Evolutionary conservation across 495 filamentous ascomycete species (phyloP).

Genomic region (Penicillium mononematosum): DNA sequence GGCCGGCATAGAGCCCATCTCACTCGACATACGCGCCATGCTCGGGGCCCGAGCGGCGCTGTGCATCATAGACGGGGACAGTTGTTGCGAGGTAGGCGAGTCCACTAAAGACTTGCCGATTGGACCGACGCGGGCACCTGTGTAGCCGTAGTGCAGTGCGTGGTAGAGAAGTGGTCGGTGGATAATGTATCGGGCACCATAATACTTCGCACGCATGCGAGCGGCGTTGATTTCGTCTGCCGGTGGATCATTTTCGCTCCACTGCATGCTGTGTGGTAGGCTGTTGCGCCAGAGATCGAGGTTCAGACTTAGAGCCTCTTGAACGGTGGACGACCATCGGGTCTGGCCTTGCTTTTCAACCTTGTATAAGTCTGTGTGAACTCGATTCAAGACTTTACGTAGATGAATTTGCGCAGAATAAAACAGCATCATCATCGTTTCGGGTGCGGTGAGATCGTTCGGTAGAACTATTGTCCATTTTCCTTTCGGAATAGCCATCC

Average conservation of each 20-base stretch:
- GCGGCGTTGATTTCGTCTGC: conserved; percentile 76
- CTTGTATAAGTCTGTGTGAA: conserved; percentile 79
- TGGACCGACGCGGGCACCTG: conserved; percentile 24
- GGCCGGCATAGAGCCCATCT: conserved; percentile 30
- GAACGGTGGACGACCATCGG: conserved; percentile 35
- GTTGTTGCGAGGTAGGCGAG: conserved; percentile 37
- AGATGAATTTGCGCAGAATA: conserved; percentile 86
- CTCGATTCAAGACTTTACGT: conserved; percentile 77
- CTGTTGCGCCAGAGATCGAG: conserved; percentile 51
- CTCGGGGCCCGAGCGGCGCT: conserved; percentile 19
- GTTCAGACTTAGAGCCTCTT: conserved; percentile 45
- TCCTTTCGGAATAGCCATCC: conserved; percentile 61
- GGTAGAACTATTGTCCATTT: conserved; percentile 33
- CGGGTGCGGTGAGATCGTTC: conserved; percentile 34
- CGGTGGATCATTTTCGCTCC: conserved; percentile 66
- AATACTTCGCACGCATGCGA: conserved; percentile 89
- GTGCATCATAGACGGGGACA: conserved; percentile 33
- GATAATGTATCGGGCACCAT: conserved; percentile 86
- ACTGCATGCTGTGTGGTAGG: conserved; percentile 52
- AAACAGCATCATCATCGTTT: conserved; percentile 63
- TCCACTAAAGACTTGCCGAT: conserved; percentile 28
- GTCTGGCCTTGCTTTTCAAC: conserved; percentile 44
- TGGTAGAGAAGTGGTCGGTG: conserved; percentile 76
- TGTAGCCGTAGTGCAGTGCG: conserved; percentile 53
- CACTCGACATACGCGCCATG: conserved; percentile 39